Evolutionary conservation across 768 basidiomycete genomes (phyloP).

Genomic region (Zangia roseola): DNA sequence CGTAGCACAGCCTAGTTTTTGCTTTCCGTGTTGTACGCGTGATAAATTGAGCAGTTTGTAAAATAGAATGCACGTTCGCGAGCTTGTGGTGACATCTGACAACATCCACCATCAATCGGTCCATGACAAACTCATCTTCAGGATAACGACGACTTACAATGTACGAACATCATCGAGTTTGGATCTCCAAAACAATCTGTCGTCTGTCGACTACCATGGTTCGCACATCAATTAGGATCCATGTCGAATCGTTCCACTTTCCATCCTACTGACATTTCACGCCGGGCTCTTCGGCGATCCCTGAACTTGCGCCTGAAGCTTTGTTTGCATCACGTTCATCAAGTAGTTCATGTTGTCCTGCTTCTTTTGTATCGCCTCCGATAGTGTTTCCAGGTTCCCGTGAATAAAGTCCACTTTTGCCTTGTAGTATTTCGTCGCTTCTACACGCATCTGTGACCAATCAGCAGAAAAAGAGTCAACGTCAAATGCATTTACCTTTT

Average conservation of each 20-base stretch:
- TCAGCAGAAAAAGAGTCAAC: conserved; percentile 3
- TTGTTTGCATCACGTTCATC: conserved; percentile 69
- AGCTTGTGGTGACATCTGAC: background rate
- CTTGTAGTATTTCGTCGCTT: conserved; percentile 81
- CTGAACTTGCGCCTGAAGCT: conserved; percentile 36
- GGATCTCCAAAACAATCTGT: background rate
- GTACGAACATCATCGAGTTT: background rate
- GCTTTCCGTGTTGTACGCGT: too few relatives aligned
- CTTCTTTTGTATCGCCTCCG: conserved; percentile 88
- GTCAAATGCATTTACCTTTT: conserved; percentile 61
- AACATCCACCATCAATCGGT: background rate
- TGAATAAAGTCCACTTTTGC: conserved; percentile 80
- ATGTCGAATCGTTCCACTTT: background rate
- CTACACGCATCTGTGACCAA: conserved; percentile 63
- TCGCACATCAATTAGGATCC: background rate
- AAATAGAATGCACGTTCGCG: background rate
- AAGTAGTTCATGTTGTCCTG: conserved; percentile 84
- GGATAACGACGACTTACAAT: background rate
- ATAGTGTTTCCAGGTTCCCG: conserved; percentile 79
- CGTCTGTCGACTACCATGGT: background rate
- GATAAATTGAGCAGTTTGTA: background rate
- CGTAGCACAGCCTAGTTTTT: too few relatives aligned
- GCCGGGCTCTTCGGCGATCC: conserved; percentile 20
- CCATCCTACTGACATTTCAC: conserved; percentile 9
- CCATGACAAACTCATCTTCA: background rate